Conservation (phyloP, 1,284 basidiomycete species). For the Schizopora paradoxa region DNA sequence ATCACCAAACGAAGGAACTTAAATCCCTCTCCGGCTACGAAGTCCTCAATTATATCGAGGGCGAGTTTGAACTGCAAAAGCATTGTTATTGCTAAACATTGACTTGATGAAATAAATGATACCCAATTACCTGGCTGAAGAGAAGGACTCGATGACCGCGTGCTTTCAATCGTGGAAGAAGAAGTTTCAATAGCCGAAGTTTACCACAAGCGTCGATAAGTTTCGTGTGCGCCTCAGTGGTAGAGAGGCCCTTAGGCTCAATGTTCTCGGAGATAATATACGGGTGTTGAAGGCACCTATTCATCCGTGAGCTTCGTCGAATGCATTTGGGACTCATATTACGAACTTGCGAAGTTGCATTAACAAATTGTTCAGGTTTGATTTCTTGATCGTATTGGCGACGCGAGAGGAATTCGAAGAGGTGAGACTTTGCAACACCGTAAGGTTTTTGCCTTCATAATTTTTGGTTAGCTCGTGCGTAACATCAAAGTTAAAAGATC, state of each 20-base stretch:
- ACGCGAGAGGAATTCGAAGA: slow-evolving; percentile 33
- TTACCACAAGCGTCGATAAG: slow-evolving; percentile 86
- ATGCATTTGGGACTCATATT: not conserved
- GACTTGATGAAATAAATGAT: slow-evolving; percentile 9
- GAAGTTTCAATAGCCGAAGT: slow-evolving; percentile 73
- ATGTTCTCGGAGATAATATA: slow-evolving; percentile 83
- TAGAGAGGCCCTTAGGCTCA: slow-evolving; percentile 64
- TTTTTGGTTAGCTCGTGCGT: slow-evolving; percentile 15
- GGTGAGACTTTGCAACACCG: slow-evolving; percentile 56
- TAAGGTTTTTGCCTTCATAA: slow-evolving; percentile 58
- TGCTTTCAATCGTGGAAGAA: slow-evolving; percentile 85
- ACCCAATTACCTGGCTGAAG: slow-evolving; percentile 93
- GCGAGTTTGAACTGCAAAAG: slow-evolving; percentile 86
- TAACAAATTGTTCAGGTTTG: slow-evolving; percentile 71
- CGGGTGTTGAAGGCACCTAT: slow-evolving; percentile 82
- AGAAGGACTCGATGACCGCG: slow-evolving; percentile 92
- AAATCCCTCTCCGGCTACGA: slow-evolving; percentile 83
- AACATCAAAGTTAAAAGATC: not conserved
- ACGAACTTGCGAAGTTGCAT: slow-evolving; percentile 83
- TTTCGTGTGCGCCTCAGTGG: slow-evolving; percentile 66
- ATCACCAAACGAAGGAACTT: slow-evolving; percentile 85
- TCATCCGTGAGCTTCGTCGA: not conserved
- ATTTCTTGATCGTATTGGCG: slow-evolving; percentile 34
- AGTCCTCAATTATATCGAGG: slow-evolving; percentile 90
- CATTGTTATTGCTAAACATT: slow-evolving; percentile 4